These are phyloP conservation scores for Capronia epimyces DNA, from an alignment of 2,329 filamentous ascomycete genomes.

Conservation along the genomic window DNA sequence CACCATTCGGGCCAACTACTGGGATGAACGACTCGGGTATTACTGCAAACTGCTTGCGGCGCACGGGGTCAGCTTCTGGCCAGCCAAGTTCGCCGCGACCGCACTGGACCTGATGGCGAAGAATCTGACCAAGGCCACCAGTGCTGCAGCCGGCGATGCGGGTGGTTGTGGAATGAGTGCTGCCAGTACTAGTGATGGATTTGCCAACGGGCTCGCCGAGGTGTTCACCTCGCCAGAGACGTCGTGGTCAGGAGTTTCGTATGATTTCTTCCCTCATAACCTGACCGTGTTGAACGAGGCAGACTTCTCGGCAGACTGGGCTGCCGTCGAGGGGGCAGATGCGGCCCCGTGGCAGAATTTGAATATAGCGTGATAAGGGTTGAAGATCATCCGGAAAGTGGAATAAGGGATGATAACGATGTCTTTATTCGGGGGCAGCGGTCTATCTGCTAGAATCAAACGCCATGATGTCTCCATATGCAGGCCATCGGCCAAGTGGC, in stretches of 20 bases:
- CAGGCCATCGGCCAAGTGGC: too few relatives aligned
- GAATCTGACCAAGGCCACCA: conserved; percentile 14
- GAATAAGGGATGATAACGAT: too few relatives aligned
- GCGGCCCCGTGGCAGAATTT: conserved; percentile 7
- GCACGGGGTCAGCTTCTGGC: conserved; percentile 15
- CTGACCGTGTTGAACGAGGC: conserved; percentile 12
- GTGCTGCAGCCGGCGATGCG: neutral
- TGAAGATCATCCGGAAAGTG: too few relatives aligned
- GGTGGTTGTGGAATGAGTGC: neutral
- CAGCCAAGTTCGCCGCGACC: conserved; percentile 15
- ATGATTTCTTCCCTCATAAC: conserved; percentile 18
- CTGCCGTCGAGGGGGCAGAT: conserved; percentile 1
- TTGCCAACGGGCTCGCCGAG: conserved; percentile 3
- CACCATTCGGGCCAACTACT: conserved; percentile 8
- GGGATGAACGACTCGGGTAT: conserved; percentile 11
- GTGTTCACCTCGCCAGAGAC: conserved; percentile 12
- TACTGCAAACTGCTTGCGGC: conserved; percentile 13
- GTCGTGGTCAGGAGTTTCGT: conserved; percentile 13
- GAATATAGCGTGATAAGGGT: neutral
- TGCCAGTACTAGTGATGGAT: neutral
- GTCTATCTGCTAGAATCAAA: too few relatives aligned
- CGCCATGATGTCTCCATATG: too few relatives aligned
- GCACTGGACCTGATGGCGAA: conserved; percentile 15
- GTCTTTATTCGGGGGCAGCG: too few relatives aligned
- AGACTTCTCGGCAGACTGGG: conserved; percentile 10